phyloP scores from a whole-genome alignment of 352 stramenopile species.

The Peronospora belbahrii region DNA sequence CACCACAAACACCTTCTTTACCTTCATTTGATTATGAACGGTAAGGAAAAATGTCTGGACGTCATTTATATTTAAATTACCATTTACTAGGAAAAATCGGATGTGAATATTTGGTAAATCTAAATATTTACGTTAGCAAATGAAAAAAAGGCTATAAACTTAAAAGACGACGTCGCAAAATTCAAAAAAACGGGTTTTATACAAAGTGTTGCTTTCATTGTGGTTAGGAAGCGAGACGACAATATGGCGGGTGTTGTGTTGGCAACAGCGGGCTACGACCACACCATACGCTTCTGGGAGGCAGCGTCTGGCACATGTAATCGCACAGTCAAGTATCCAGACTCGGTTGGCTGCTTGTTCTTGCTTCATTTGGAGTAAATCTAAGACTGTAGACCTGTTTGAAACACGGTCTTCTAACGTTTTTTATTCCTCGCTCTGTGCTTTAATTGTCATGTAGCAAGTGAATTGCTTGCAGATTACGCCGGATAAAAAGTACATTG shows the following conservation, averaged over 20 bases:
- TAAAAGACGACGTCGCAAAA: too few relatives aligned
- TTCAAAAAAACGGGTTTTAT: too few relatives aligned
- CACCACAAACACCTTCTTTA: slow-evolving; percentile 8
- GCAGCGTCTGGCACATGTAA: slow-evolving; percentile 92
- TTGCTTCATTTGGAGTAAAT: slow-evolving; percentile 2
- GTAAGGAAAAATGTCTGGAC: too few relatives aligned
- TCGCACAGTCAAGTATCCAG: slow-evolving; percentile 92
- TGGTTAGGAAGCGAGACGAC: too few relatives aligned
- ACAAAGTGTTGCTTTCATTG: too few relatives aligned
- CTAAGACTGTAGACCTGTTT: not conserved
- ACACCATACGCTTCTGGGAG: slow-evolving; percentile 99
- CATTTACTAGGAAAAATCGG: too few relatives aligned
- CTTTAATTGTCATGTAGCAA: slow-evolving; percentile 42
- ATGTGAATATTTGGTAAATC: too few relatives aligned
- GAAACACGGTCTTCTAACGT: slow-evolving; percentile 1
- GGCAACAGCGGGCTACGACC: slow-evolving; percentile 95
- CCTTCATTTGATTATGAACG: too few relatives aligned
- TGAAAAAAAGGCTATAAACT: too few relatives aligned
- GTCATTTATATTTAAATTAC: too few relatives aligned
- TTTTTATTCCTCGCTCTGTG: not conserved
- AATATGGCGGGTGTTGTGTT: slow-evolving; percentile 90
- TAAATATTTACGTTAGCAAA: too few relatives aligned
- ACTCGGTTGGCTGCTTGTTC: slow-evolving; percentile 62
- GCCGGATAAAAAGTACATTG: slow-evolving; percentile 95
- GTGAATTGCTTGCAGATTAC: slow-evolving; percentile 96